These are phyloP conservation scores for Phyllosticta paracitricarpa DNA, from an alignment of 2,329 filamentous ascomycete species.

Conservation along the genomic window DNA sequence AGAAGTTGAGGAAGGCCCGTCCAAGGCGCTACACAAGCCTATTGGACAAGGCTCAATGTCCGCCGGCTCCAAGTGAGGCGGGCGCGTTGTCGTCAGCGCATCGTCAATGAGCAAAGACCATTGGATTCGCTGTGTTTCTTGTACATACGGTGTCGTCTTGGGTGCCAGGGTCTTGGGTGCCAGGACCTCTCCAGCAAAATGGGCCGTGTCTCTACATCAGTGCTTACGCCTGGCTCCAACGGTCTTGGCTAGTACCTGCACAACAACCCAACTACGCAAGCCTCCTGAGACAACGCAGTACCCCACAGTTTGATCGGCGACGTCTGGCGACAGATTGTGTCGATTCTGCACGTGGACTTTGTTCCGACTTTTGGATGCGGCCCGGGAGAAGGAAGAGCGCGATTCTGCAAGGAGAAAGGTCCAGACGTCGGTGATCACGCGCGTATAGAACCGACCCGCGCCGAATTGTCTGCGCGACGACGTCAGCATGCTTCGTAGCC, in stretches of 20 bases:
- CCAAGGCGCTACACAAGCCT: background rate
- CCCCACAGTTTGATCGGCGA: background rate
- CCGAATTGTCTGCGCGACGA: background rate
- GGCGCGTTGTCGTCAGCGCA: background rate
- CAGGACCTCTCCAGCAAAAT: background rate
- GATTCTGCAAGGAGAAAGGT: background rate
- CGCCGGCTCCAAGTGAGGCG: background rate
- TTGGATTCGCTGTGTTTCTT: background rate
- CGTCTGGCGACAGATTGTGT: background rate
- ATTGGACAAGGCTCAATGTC: background rate
- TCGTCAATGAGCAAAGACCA: background rate
- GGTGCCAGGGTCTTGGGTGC: background rate
- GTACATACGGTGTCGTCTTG: background rate
- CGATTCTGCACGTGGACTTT: background rate
- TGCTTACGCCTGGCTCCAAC: background rate
- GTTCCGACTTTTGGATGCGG: background rate
- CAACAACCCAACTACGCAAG: background rate
- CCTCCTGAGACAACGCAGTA: background rate
- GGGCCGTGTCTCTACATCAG: background rate
- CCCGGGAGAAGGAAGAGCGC: background rate
- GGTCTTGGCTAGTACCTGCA: background rate
- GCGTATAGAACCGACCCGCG: background rate
- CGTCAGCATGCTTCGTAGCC: background rate
- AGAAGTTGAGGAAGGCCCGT: background rate
- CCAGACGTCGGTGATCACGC: background rate